These are phyloP conservation scores for Daucus carota DNA, from an alignment of 129 eudicot genomes.

Conservation along the genomic window DH1_v3.0 NC_030386.2:24332501-24333000, in stretches of 20 bases:
- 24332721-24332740: not conserved
- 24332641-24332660: constrained; percentile 76
- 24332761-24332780: not conserved
- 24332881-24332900: not conserved
- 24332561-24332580: constrained; percentile 83
- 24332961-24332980: constrained; percentile 85
- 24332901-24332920: not conserved
- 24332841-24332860: constrained; percentile 65
- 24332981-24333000: constrained; percentile 73
- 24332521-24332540: not conserved
- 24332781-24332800: constrained; percentile 54
- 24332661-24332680: constrained; percentile 97
- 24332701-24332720: not conserved
- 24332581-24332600: constrained; percentile 91
- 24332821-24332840: constrained; percentile 99
- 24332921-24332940: not conserved
- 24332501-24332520: not conserved
- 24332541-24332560: constrained; percentile 31
- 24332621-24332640: constrained; percentile 68
- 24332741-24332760: not conserved
- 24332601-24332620: constrained; percentile 98
- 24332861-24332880: constrained; percentile 63
- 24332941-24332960: constrained; percentile 53
- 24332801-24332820: constrained; percentile 76
- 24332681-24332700: constrained; percentile 21